phyloP scores from a whole-genome alignment of 768 basidiomycete species.

The Leccinum disarticulatum region DNA sequence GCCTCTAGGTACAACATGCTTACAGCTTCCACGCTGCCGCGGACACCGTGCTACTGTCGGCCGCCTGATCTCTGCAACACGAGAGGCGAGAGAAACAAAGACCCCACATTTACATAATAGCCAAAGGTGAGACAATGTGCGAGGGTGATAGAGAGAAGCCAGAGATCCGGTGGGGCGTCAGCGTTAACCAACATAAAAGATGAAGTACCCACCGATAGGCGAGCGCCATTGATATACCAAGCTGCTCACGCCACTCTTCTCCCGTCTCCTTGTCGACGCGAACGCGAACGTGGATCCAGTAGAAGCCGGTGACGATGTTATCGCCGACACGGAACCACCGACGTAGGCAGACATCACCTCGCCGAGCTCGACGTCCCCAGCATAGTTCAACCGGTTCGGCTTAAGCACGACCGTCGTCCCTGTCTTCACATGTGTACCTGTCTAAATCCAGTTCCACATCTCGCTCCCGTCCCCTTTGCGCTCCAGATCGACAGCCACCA shows the following conservation, averaged over 20 bases:
- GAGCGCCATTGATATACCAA: constrained; percentile 66
- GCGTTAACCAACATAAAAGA: background rate
- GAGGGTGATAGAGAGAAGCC: background rate
- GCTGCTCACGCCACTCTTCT: constrained; percentile 34
- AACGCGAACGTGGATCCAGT: background rate
- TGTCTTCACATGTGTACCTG: too few relatives aligned
- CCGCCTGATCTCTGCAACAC: constrained; percentile 12
- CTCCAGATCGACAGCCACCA: too few relatives aligned
- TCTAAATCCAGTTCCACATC: too few relatives aligned
- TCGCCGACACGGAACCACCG: background rate
- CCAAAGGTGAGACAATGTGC: background rate
- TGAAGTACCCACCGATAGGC: constrained; percentile 54
- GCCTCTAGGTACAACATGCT: too few relatives aligned
- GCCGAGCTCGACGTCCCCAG: constrained; percentile 25
- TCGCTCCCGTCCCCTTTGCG: too few relatives aligned
- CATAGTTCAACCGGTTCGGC: constrained; percentile 27
- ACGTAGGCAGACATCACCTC: constrained; percentile 26
- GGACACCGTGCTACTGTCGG: background rate
- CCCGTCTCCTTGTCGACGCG: constrained; percentile 9
- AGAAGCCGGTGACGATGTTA: background rate
- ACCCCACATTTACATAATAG: background rate
- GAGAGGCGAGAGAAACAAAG: background rate
- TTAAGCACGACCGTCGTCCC: constrained; percentile 11
- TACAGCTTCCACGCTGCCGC: too few relatives aligned
- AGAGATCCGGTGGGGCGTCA: background rate